Evolutionary conservation across 1,284 basidiomycete genomes (phyloP).

Genomic region (Phellopilus nigrolimitatus): DNA sequence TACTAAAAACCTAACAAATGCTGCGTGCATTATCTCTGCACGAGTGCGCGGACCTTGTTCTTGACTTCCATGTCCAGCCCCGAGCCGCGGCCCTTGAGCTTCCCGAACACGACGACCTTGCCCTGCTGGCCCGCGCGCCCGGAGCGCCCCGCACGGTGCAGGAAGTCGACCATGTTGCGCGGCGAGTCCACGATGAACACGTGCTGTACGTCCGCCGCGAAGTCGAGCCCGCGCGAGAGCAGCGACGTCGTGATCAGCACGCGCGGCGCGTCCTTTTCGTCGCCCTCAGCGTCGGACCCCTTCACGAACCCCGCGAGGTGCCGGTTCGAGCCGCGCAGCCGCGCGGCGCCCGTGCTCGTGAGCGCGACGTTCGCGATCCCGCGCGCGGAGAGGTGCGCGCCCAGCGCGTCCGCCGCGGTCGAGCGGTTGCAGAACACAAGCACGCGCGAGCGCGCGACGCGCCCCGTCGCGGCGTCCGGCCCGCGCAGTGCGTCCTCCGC

Average conservation of each 20-base stretch:
- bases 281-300: conserved; percentile 20
- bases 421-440: conserved; percentile 81
- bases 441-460: conserved; percentile 46
- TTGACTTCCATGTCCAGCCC: conserved; percentile 44
- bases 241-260: conserved; percentile 87
- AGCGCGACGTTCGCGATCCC: conserved; percentile 65
- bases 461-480: conserved; percentile 16
- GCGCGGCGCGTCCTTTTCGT: conserved; percentile 38
- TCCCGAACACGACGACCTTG: conserved; percentile 68
- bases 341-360: conserved; percentile 48
- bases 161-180: conserved; percentile 82
- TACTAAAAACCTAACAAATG: not conserved
- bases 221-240: conserved; percentile 88
- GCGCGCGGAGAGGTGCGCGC: conserved; percentile 50
- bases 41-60: conserved; percentile 41
- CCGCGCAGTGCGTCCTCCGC: conserved; percentile 52
- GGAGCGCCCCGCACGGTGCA: conserved; percentile 83
- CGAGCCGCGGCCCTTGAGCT: conserved; percentile 47
- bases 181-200: conserved; percentile 85
- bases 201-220: conserved; percentile 67
- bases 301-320: conserved; percentile 71
- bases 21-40: not conserved
- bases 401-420: conserved; percentile 57
- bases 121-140: conserved; percentile 66
- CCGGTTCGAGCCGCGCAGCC: conserved; percentile 64